These are phyloP conservation scores for Termitomyces sp. DNA, from an alignment of 768 basidiomycete genomes.

Conservation along the genomic window DNA sequence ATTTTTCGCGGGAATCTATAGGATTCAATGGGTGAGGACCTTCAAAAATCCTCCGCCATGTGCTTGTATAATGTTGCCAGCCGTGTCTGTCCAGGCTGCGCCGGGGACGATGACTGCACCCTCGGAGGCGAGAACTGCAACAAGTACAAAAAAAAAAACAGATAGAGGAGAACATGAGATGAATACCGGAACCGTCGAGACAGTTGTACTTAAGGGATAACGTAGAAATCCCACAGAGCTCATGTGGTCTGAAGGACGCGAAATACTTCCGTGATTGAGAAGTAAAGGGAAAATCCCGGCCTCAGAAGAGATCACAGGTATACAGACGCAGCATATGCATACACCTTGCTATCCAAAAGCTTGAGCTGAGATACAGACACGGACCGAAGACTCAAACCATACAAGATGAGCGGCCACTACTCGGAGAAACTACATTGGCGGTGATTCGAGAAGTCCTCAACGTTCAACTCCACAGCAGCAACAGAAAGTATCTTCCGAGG, in stretches of 20 bases:
- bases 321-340: neutral
- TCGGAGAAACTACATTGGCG: neutral
- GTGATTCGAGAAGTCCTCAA: neutral
- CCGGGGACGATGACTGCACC: constrained; percentile 53
- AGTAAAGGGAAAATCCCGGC: neutral
- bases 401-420: too few relatives aligned
- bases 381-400: neutral
- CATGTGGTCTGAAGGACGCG: neutral
- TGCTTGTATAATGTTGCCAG: constrained; percentile 56
- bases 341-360: neutral
- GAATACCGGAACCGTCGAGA: neutral
- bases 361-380: neutral
- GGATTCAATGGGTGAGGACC: constrained; percentile 21
- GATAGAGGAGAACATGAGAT: constrained; percentile 5
- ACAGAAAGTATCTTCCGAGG: too few relatives aligned
- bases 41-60: constrained; percentile 58
- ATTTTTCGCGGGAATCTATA: neutral
- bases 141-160: constrained; percentile 5
- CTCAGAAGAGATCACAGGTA: neutral
- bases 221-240: neutral
- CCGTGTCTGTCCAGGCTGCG: constrained; percentile 57
- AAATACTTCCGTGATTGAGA: neutral
- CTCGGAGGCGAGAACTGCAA: constrained; percentile 12
- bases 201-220: neutral
- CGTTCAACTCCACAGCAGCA: too few relatives aligned